A percentile compares a stretch with the other conserved stretches of the same genome.
phyloP scores from a whole-genome alignment of 2,329 filamentous ascomycete genomes.

The Mycosphaerella sp. region DNA sequence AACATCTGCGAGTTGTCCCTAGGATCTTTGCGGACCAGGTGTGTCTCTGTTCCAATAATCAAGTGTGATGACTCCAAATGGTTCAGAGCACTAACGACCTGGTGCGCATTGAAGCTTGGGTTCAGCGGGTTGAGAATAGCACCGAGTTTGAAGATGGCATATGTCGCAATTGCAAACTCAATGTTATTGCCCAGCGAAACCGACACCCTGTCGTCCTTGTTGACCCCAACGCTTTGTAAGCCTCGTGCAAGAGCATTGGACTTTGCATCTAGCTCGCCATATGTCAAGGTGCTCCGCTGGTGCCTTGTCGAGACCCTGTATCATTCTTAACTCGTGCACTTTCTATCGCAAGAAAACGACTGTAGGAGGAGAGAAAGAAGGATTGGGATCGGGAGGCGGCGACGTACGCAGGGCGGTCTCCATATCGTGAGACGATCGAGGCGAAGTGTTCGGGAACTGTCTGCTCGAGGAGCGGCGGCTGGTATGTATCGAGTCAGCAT shows the following conservation, averaged over 20 bases:
- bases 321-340: conserved; percentile 6
- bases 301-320: conserved; percentile 51
- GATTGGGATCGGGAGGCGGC: too few species aligned
- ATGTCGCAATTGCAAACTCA: conserved; percentile 78
- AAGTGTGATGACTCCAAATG: conserved; percentile 69
- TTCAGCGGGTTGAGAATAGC: conserved; percentile 88
- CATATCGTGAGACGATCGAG: conserved; percentile 55
- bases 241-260: conserved; percentile 72
- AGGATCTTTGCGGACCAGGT: conserved; percentile 61
- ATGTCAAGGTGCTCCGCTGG: conserved; percentile 63
- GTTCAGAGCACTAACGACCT: conserved; percentile 69
- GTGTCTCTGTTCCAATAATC: conserved; percentile 81
- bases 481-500: conserved; percentile 1
- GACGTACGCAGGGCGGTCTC: conserved; percentile 55
- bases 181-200: conserved; percentile 78
- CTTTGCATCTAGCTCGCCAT: conserved; percentile 63
- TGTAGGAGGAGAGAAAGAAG: neutral
- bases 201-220: conserved; percentile 76
- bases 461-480: conserved; percentile 60
- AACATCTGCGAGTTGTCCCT: conserved; percentile 55
- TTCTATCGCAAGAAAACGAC: neutral
- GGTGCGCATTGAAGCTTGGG: conserved; percentile 73
- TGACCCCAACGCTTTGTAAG: conserved; percentile 61
- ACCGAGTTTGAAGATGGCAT: conserved; percentile 91
- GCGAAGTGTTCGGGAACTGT: conserved; percentile 70